Base-by-base conservation (phyloP, 257 asterid genomes). In the Scutellaria minor region DNA sequence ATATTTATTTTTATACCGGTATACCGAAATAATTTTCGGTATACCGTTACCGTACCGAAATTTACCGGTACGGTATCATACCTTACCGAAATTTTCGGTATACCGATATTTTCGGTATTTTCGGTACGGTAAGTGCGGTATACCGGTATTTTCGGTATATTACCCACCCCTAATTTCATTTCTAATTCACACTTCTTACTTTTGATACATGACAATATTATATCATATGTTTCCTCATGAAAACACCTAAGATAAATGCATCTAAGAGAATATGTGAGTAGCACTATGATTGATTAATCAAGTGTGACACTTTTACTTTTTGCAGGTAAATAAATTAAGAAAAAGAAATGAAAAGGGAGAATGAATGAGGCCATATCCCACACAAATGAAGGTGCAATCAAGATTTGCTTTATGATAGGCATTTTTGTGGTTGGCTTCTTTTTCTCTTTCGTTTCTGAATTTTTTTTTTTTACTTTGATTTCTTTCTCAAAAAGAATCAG, bases 291-390 rank as follows among this genome's bases (percentile, higher is more conserved):
- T n/a, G n/a, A 67, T 72, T 63, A 63, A 68, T 53, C 24, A 56
- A 73, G 65, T 65, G 66, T 22, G 52, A 60, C 13, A 27, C 72
- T 53, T 64, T 76, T 76, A 9, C 75, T 27, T 83, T 83, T 77
- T 80, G 84, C 95, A 90, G 96, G 96, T 76, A 90, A 90, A 85
- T 90, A 83, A 79, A 80, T 31, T 31, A 31, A 31, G 64, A 52
- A 67, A 72, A 56, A 9, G 54, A 61, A 68, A 47, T 15, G 41
- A 45, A 31, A 72, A 47, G 75, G 39, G 66, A 7, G 18, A 42
- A 53, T 13, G 37, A 31, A 31, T 60, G 9, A 31, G 57, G 68
- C 68, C 70, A 48, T 51, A 66, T 48, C 45, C 46, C 37, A 31
- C 37, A 31, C 37, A 31, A 4, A 24, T 79, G 68, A 78, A 55